A percentile compares a stretch with the other conserved stretches of the same genome.
Evolutionary conservation across 805 yeast genomes (phyloP).

Genomic region (Clavispora santaluciae): DNA sequence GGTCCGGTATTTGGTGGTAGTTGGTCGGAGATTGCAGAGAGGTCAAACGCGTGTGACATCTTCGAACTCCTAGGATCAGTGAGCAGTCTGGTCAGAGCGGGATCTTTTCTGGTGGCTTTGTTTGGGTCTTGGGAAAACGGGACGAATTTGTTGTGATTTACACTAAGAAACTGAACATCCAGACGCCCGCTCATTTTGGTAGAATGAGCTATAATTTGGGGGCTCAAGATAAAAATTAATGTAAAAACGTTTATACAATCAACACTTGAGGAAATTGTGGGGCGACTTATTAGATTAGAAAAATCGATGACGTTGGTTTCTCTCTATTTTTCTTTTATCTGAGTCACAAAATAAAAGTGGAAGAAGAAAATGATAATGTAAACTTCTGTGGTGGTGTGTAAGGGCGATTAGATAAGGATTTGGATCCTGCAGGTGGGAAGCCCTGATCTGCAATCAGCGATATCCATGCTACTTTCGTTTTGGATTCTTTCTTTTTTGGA

Average conservation of each 20-base stretch:
- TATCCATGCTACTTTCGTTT: neutral
- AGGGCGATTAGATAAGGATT: conserved; percentile 1
- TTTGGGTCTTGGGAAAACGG: neutral
- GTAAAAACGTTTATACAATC: neutral
- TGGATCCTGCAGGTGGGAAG: neutral
- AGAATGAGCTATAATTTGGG: neutral
- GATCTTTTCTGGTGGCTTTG: neutral
- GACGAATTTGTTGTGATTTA: conserved; percentile 2
- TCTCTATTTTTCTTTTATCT: neutral
- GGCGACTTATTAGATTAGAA: too few species aligned
- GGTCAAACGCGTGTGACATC: conserved; percentile 6
- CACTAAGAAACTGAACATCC: conserved; percentile 4
- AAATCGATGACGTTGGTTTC: neutral
- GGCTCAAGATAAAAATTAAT: neutral
- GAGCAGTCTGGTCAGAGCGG: neutral
- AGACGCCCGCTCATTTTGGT: conserved; percentile 3
- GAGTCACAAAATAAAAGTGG: neutral
- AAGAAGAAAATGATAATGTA: neutral
- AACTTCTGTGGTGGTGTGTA: neutral
- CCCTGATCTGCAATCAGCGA: neutral
- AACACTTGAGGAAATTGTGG: too few species aligned
- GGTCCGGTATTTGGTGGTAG: conserved; percentile 18
- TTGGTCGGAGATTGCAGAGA: conserved; percentile 5
- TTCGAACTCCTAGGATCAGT: conserved; percentile 4
- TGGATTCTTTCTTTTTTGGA: neutral